Evolutionary conservation across 2,329 filamentous ascomycete species (phyloP), one percentile per base, ranked within the genome.

Genomic region (Pyricularia pennisetigena): DNA sequence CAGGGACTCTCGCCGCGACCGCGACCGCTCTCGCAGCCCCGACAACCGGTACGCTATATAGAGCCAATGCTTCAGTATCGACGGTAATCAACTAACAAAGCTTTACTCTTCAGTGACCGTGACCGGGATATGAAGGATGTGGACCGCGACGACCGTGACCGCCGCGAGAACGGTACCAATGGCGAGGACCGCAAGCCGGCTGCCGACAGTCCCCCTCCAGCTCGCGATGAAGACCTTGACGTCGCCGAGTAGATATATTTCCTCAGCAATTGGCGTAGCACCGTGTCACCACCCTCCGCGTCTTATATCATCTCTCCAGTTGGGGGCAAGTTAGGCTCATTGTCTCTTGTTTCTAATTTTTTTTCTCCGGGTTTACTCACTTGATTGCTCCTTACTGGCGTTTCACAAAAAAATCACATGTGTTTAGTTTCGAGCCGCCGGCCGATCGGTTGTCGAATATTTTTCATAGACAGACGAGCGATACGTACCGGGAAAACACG

Each of bases 181-280:
- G 93, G 90, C 70, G 93, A 97, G 73, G 93, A 97, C 72, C 88
- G 92, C 76, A 98, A 98, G 88, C 88, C 68, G 32, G 69, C 49
- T 70, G 83, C 90, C 74, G 93, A 96, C 73, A 92, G 91, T 74
- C 90, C 92, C 70, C 89, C 92, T 71, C 89, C 92, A 71, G 90
- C 88, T 74, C 93, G 97, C 76, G 59, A 62, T 2, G 95, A 99
- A 78, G 95, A 99, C 77, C 87, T 98, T 77, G 95, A 99, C 79
- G 94, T 95, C 76, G 94, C 94, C 75, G 95, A 98, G 82, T 89
- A 82, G 72, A 67, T 35, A 8, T 3, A 29, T 28, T 30, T 67
- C 20, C 59, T n/a, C 35, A 41, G 54, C 54, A 20, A 24, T 12
- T 12, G n/a, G 28, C 20, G 49, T 26, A 30, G 16, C 16, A 66